phyloP scores from a whole-genome alignment of 768 basidiomycete genomes.

The Kwoniella shandongensis region DNA sequence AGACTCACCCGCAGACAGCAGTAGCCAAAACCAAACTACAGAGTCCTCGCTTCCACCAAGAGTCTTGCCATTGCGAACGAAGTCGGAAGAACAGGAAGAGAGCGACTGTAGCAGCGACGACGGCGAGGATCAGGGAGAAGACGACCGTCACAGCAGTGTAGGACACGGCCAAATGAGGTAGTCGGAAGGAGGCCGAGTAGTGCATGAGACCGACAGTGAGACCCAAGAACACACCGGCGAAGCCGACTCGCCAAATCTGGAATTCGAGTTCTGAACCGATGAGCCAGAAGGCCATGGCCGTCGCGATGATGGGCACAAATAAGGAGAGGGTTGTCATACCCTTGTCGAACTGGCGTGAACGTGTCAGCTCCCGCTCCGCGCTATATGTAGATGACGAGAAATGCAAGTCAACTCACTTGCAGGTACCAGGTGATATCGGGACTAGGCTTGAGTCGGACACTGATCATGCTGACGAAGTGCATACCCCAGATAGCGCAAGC shows the following conservation, averaged over 20 bases:
- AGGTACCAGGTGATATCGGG: slow-evolving; percentile 49
- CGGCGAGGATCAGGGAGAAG: slow-evolving; percentile 51
- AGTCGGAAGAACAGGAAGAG: slow-evolving; percentile 53
- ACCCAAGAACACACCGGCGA: slow-evolving; percentile 49
- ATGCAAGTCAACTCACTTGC: slow-evolving; percentile 27
- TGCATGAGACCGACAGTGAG: slow-evolving; percentile 53
- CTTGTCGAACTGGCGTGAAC: slow-evolving; percentile 39
- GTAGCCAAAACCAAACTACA: slow-evolving; percentile 48
- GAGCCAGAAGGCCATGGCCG: slow-evolving; percentile 49
- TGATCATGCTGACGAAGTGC: slow-evolving; percentile 53
- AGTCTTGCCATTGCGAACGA: slow-evolving; percentile 52
- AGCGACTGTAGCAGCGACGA: slow-evolving; percentile 50
- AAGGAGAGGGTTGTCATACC: slow-evolving; percentile 54
- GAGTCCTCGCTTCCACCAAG: slow-evolving; percentile 47
- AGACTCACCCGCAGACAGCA: slow-evolving; percentile 50
- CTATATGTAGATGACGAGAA: not conserved
- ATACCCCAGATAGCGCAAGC: slow-evolving; percentile 53
- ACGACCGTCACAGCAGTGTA: slow-evolving; percentile 51
- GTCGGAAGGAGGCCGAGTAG: slow-evolving; percentile 53
- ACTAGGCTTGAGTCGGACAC: slow-evolving; percentile 38
- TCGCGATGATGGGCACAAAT: slow-evolving; percentile 51
- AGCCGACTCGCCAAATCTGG: slow-evolving; percentile 41
- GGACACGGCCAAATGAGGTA: slow-evolving; percentile 38
- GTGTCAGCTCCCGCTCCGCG: slow-evolving; percentile 2
- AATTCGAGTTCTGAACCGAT: slow-evolving; percentile 49